Base-by-base conservation (phyloP, 1,139 yeast species). In the Cylindricascospora bacillispora region DNA sequence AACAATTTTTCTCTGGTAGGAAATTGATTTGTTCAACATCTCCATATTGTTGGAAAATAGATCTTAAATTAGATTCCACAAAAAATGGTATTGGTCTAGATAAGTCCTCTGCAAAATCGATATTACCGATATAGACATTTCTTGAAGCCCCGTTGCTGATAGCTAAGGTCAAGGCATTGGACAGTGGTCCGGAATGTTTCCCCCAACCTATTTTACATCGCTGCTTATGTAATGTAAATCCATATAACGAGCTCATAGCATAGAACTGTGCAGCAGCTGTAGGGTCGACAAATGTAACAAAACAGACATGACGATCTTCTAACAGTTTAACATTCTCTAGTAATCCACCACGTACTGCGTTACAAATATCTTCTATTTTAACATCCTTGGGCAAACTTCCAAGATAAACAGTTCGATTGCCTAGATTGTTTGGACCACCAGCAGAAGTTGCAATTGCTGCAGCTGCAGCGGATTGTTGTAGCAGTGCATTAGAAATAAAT, bases 121-220 rank as follows among this genome's bases (percentile, higher is more conserved):
- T 62, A 39, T 68, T 75, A 19, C 97, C 95, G 41, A 89, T 71
- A 54, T 86, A 89, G 23, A 89, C 74, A 53, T 89, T 89, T 58
- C 98, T 71, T 16, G 86, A 72, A 1, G 95, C 97, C 26, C 95
- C 95, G 31, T 77, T 76, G n/a, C 89, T 71, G n/a, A 85, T 92
- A 1, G 94, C 94, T 38, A 75, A 59, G 5, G 83, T 72, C 36
- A 86, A 65, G 3, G 81, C 78, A 41, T 79, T 76, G n/a, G 83
- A 72, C 35, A 86, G 63, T 1, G 93, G 89, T 6, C 95, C 95
- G 2, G 93, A 74, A 54, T 83, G 93, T 52, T 81, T 82, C 29
- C 97, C 98, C 97, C 97, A 89, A 13, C 95, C 95, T 36, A 89
- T 81, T 52, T 81, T 80, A 34, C 86, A 72, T 43, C 81, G 67